A percentile compares a stretch with the other conserved stretches of the same genome.
Conservation (phyloP, 495 filamentous ascomycete genomes). For the Talaromyces ruber region DNA sequence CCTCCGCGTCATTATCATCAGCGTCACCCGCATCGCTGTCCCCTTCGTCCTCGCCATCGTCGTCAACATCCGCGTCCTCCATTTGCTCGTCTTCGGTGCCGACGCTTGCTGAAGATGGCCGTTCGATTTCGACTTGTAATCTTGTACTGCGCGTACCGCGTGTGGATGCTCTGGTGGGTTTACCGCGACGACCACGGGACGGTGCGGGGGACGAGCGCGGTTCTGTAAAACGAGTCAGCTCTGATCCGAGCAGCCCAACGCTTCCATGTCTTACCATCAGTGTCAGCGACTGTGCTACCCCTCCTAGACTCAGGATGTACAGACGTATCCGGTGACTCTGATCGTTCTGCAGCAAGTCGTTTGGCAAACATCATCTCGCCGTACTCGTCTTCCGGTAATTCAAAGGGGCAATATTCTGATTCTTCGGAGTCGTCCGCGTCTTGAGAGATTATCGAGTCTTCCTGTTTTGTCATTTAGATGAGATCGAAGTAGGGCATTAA, state of each 20-base stretch:
- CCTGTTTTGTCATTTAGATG: slow-evolving; percentile 20
- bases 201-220: slow-evolving; percentile 41
- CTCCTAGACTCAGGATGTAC: slow-evolving; percentile 30
- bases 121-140: slow-evolving; percentile 33
- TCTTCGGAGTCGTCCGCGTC: slow-evolving; percentile 48
- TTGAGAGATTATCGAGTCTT: slow-evolving; percentile 46
- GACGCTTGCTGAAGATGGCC: slow-evolving; percentile 12
- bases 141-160: slow-evolving; percentile 36
- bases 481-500: slow-evolving; percentile 6
- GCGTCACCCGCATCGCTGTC: slow-evolving; percentile 18
- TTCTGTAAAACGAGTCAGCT: slow-evolving; percentile 20
- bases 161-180: slow-evolving; percentile 25
- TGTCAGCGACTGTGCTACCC: slow-evolving; percentile 38
- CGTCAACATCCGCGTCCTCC: slow-evolving; percentile 30
- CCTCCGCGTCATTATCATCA: slow-evolving; percentile 18
- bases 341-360: slow-evolving; percentile 50
- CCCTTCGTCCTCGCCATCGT: slow-evolving; percentile 31
- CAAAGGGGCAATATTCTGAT: slow-evolving; percentile 54
- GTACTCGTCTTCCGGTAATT: slow-evolving; percentile 70
- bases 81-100: slow-evolving; percentile 30
- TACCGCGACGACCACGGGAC: slow-evolving; percentile 33
- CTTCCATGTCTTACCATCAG: slow-evolving; percentile 39
- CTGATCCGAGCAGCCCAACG: slow-evolving; percentile 1
- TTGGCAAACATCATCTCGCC: slow-evolving; percentile 64
- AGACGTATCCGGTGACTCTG: slow-evolving; percentile 49